Evolutionary conservation across 2,329 filamentous ascomycete species (phyloP), one percentile per base, ranked within the genome.

Genomic region (Hypoxylon sp.): DNA sequence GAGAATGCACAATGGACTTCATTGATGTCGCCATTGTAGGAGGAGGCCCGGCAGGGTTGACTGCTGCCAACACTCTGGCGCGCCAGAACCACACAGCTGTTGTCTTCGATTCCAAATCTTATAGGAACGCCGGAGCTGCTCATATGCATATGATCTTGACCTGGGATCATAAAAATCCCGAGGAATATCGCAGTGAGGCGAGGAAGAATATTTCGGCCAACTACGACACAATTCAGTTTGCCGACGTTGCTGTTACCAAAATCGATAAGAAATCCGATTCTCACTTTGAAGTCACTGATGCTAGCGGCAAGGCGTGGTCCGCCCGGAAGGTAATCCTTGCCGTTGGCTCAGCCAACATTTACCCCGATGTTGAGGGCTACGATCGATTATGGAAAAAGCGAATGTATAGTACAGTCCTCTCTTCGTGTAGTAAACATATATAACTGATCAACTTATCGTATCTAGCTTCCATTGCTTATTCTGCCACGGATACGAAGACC

Each of bases 261-360:
- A 42, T 50, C 19, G 31, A n/a, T 2, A 63, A 70, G 59, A 47
- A 26, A 5, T 22, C 51, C 5, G 42, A 70, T 6, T 57, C 51
- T 1, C 3, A 54, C 8, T 75, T 74, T 53, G 69, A 74, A 48
- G 69, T 69, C 50, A 66, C 75, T 0, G 86, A 88, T 67, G 77
- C 73, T 1, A 33, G 77, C 0, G 86, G 84, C 0, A 74, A 76
- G 1, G 70, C 71, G 0, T 90, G 84, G 74, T 71, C 73, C 3
- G 86, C 85, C 0, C 80, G 79, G 57, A 90, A 86, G 64, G 50
- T 91, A 0, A 82, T 88, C 0, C 75, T 91, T 0, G 87, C 86
- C 0, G 86, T 80, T 0, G 88, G 88, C 0, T 79, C 85, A 0
- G 75, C 73, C 9, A 88, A 90, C 67, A 70, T 86, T 0, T 70